Conservation (phyloP, 176 grass and related monocot genomes). For the Luzula sylvatica region DNA sequence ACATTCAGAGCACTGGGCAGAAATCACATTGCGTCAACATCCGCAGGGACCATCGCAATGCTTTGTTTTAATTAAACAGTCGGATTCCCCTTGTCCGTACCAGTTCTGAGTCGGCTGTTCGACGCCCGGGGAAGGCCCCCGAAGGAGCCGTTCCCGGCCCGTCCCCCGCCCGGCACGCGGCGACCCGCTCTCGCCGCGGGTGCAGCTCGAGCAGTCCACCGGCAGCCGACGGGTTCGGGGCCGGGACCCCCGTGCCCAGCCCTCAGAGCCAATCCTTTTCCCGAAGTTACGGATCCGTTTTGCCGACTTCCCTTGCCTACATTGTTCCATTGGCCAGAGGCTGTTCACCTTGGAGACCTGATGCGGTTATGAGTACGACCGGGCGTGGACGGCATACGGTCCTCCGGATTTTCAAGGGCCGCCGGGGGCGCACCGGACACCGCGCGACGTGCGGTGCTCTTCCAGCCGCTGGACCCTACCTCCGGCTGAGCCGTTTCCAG, state of each 20-base stretch:
- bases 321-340: slow-evolving; percentile 44
- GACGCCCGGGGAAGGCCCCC: slow-evolving; percentile 31
- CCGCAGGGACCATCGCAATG: slow-evolving; percentile 33
- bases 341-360: slow-evolving; percentile 45
- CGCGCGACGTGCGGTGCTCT: slow-evolving; percentile 25
- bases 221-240: no score
- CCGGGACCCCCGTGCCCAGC: slow-evolving; percentile 24
- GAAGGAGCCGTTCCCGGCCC: not conserved
- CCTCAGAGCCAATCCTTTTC: slow-evolving; percentile 38
- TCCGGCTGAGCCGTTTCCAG: slow-evolving; percentile 29
- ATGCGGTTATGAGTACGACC: slow-evolving; percentile 51
- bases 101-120: slow-evolving; percentile 32
- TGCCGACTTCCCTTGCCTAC: slow-evolving; percentile 49
- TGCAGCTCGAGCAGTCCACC: no score
- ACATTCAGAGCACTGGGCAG: slow-evolving; percentile 44
- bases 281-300: slow-evolving; percentile 38
- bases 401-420: slow-evolving; percentile 28
- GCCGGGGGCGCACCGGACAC: slow-evolving; percentile 26
- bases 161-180: no score
- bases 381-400: slow-evolving; percentile 28
- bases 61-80: slow-evolving; percentile 43
- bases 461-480: slow-evolving; percentile 24
- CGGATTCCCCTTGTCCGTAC: slow-evolving; percentile 36
- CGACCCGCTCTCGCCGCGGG: no score
- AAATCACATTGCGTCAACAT: slow-evolving; percentile 41